Percentiles rank a stretch among this genome's conserved stretches.
These are phyloP conservation scores for Fusarium duplospermum DNA, from an alignment of 2,329 filamentous ascomycete species.

Conservation along the genomic window DNA sequence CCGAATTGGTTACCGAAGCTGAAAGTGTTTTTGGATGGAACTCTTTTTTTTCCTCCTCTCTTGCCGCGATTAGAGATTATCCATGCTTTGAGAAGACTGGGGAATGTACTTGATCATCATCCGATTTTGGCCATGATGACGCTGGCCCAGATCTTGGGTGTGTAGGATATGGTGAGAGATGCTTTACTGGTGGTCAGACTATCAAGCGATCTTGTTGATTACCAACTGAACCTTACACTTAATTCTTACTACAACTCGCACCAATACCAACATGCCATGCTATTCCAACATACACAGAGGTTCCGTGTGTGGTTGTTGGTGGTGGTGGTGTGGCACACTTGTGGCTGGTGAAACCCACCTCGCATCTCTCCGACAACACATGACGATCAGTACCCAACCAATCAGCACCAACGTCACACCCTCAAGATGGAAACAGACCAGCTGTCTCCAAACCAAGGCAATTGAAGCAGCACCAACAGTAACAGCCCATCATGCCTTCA, in stretches of 20 bases:
- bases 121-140: neutral
- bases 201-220: neutral
- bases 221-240: neutral
- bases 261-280: neutral
- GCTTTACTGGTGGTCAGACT: neutral
- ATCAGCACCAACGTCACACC: constrained; percentile 12
- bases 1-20: neutral
- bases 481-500: neutral
- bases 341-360: neutral
- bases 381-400: constrained; percentile 1
- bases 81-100: neutral
- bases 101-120: neutral
- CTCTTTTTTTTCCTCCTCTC: neutral
- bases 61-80: neutral
- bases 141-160: neutral
- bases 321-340: neutral
- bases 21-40: neutral
- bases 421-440: constrained; percentile 27
- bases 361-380: constrained; percentile 3
- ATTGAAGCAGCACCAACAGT: neutral
- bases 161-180: neutral
- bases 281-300: neutral
- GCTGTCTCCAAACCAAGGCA: neutral
- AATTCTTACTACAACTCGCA: neutral
- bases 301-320: neutral